These are phyloP conservation scores for Sporothrix mexicana DNA, from an alignment of 2,329 filamentous ascomycete species.

Conservation along the genomic window DNA sequence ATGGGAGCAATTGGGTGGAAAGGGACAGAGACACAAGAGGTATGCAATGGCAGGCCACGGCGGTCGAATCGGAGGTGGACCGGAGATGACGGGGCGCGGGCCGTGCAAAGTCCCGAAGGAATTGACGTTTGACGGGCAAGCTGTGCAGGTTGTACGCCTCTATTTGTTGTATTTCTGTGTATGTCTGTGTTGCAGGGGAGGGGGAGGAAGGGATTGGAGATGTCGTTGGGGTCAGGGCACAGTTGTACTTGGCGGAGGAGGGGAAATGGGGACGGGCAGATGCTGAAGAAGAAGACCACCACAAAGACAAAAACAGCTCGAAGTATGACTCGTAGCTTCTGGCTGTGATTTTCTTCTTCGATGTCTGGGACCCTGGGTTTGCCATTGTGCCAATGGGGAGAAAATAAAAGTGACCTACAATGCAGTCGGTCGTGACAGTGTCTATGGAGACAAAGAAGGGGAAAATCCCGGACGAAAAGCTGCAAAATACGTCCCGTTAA, in stretches of 20 bases:
- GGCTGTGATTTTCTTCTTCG: background rate
- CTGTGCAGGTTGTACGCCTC: background rate
- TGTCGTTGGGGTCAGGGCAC: constrained; percentile 10
- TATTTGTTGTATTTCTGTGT: too few relatives aligned
- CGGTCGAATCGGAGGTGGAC: constrained; percentile 25
- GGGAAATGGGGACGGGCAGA: background rate
- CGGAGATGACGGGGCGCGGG: constrained; percentile 16
- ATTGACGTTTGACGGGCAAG: constrained; percentile 11
- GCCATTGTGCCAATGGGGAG: background rate
- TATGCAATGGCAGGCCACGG: constrained; percentile 19
- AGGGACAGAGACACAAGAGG: background rate
- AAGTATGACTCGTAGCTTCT: background rate
- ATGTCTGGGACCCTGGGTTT: background rate
- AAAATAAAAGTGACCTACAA: background rate
- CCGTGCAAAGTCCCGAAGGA: constrained; percentile 7
- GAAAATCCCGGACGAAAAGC: background rate
- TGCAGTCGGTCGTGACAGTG: background rate
- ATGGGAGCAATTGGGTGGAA: background rate
- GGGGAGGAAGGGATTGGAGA: background rate
- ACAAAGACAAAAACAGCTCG: background rate
- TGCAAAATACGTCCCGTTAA: background rate
- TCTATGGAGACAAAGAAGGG: background rate
- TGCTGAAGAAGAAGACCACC: constrained; percentile 8
- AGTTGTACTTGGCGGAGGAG: background rate
- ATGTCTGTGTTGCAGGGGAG: background rate